These are phyloP conservation scores for Neurospora crassa DNA, from an alignment of 2,329 filamentous ascomycete genomes.

Conservation along the genomic window DNA sequence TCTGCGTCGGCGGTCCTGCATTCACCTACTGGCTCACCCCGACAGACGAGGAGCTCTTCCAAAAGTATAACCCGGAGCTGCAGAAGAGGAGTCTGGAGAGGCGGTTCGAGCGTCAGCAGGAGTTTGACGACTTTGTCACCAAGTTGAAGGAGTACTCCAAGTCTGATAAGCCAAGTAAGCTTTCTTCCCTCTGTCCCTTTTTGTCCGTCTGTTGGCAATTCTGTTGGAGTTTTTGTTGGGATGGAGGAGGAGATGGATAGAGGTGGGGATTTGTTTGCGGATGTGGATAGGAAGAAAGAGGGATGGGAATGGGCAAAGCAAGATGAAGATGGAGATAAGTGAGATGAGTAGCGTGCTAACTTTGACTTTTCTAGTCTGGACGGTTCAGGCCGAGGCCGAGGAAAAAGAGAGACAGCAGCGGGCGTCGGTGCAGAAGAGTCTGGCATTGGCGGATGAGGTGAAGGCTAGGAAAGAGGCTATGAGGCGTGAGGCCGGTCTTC, in stretches of 20 bases:
- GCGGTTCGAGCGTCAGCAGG: conserved; percentile 64
- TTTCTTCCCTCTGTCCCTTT: not conserved
- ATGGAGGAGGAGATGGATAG: not conserved
- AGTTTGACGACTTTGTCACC: conserved; percentile 81
- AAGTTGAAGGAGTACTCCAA: conserved; percentile 83
- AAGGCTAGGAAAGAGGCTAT: conserved; percentile 37
- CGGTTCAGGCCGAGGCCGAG: conserved; percentile 35
- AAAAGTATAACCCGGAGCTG: conserved; percentile 90
- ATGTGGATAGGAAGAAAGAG: not conserved
- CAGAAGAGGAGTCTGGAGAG: conserved; percentile 78
- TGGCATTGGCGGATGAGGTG: conserved; percentile 31
- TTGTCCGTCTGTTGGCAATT: not conserved
- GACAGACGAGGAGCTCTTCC: conserved; percentile 84
- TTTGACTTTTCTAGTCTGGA: conserved; percentile 33
- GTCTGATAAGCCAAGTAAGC: conserved; percentile 81
- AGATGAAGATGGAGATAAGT: not conserved
- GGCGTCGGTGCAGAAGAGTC: conserved; percentile 25
- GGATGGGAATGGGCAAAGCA: not conserved
- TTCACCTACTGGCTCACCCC: conserved; percentile 73
- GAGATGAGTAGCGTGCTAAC: not conserved
- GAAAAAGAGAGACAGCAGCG: conserved; percentile 34
- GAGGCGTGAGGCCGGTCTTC: conserved; percentile 37
- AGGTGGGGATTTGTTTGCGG: not conserved
- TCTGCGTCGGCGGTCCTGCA: conserved; percentile 77
- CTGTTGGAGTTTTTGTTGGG: not conserved